Percentiles rank a stretch among this genome's conserved stretches.
Conservation (phyloP, 495 filamentous ascomycete genomes). For the Aspergillus sclerotiicarbonarius region DNA sequence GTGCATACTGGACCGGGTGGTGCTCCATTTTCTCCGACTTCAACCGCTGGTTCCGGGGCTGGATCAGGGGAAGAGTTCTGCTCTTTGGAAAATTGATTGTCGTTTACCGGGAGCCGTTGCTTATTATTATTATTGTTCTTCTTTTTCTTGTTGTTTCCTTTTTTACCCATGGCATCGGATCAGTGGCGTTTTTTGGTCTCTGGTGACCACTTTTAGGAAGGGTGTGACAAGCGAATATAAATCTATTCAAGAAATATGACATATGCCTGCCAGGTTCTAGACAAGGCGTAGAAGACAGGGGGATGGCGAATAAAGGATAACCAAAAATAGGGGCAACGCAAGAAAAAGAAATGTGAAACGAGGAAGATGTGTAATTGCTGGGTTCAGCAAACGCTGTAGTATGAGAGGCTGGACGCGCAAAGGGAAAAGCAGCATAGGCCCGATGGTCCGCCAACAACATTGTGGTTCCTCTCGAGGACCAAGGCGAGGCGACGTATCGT, state of each 20-base stretch:
- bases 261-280: conserved; percentile 29
- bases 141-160: conserved; percentile 36
- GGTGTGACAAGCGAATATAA: conserved; percentile 26
- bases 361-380: conserved; percentile 26
- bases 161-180: conserved; percentile 37
- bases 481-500: conserved; percentile 46
- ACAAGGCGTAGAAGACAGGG: conserved; percentile 21
- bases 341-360: conserved; percentile 24
- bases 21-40: conserved; percentile 34
- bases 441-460: conserved; percentile 18
- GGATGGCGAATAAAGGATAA: conserved; percentile 14
- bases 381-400: conserved; percentile 23
- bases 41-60: conserved; percentile 29
- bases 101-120: conserved; percentile 27
- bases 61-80: conserved; percentile 20
- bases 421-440: conserved; percentile 16
- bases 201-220: conserved; percentile 22
- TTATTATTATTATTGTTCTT: conserved; percentile 31
- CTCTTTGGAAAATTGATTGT: conserved; percentile 24
- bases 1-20: conserved; percentile 42
- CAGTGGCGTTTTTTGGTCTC: conserved; percentile 32
- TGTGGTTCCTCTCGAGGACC: conserved; percentile 21
- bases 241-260: conserved; percentile 32
- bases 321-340: conserved; percentile 27
- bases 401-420: conserved; percentile 29